Conservation (phyloP, 192 early-diverging fungal genomes). For the Coemansia sp. region DNA sequence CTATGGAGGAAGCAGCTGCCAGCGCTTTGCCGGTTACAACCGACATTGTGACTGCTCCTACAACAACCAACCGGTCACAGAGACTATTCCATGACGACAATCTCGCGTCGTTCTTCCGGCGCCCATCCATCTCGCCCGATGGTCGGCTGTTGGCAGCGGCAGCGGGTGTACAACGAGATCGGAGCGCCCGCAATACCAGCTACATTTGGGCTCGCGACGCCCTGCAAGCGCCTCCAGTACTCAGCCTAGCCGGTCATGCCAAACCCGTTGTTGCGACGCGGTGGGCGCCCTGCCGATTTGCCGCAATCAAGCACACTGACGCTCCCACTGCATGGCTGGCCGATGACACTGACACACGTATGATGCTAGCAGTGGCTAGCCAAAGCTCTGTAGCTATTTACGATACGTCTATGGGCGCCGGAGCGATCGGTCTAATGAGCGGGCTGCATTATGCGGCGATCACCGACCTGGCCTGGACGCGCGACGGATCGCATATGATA, state of each 20-base stretch:
- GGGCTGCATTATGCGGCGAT: constrained; percentile 88
- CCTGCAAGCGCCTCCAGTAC: constrained; percentile 65
- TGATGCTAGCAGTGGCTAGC: constrained; percentile 83
- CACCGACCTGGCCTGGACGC: constrained; percentile 86
- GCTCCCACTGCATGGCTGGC: constrained; percentile 1
- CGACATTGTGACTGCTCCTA: neutral
- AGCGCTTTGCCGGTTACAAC: neutral
- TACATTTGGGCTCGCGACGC: constrained; percentile 68
- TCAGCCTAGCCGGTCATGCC: constrained; percentile 65
- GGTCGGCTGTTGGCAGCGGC: constrained; percentile 81
- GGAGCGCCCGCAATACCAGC: constrained; percentile 58
- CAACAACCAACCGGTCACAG: constrained; percentile 18
- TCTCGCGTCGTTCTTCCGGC: constrained; percentile 86
- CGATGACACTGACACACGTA: constrained; percentile 58
- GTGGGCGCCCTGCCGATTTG: constrained; percentile 58
- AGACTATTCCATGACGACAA: constrained; percentile 83
- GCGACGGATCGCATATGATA: constrained; percentile 73
- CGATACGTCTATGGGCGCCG: constrained; percentile 70
- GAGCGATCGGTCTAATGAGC: constrained; percentile 70
- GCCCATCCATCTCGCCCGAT: constrained; percentile 85
- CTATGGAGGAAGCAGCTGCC: neutral
- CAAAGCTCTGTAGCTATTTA: constrained; percentile 82
- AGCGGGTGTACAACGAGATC: constrained; percentile 65
- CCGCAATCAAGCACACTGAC: constrained; percentile 5
- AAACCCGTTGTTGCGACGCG: constrained; percentile 80